phyloP scores from a whole-genome alignment of 306 rosid genomes.

The Aeschynomene evenia region DNA sequence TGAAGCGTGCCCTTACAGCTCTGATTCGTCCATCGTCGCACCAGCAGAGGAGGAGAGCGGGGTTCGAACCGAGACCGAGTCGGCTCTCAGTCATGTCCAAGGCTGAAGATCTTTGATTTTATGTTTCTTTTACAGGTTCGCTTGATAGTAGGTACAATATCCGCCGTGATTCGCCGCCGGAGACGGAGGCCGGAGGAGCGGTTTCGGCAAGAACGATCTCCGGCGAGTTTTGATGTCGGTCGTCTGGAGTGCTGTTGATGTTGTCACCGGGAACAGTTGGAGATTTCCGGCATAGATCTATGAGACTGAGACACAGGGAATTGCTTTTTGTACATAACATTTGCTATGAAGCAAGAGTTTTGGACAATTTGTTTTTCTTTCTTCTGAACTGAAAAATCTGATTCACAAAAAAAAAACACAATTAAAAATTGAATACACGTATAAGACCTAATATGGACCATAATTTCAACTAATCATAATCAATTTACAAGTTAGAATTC shows the following conservation, averaged over 20 bases:
- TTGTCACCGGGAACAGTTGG: background rate
- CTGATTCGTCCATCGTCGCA: conserved; percentile 92
- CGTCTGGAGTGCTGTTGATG: conserved; percentile 25
- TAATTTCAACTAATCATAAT: background rate
- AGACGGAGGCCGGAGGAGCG: conserved; percentile 33
- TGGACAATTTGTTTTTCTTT: conserved; percentile 39
- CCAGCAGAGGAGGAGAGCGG: conserved; percentile 70
- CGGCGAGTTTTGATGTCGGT: conserved; percentile 43
- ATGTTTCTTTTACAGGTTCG: conserved; percentile 37
- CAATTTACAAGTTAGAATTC: background rate
- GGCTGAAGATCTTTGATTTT: conserved; percentile 47
- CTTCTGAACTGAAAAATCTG: background rate
- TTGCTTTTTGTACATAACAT: conserved; percentile 53
- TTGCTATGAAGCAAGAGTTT: conserved; percentile 70
- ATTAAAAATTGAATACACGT: background rate
- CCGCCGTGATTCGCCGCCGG: conserved; percentile 39
- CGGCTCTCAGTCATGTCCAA: conserved; percentile 74
- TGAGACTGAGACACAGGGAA: conserved; percentile 31
- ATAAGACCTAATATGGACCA: background rate
- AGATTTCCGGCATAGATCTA: conserved; percentile 34
- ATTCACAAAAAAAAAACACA: background rate
- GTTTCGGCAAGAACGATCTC: conserved; percentile 12
- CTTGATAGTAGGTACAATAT: background rate
- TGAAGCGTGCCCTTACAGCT: conserved; percentile 77
- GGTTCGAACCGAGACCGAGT: conserved; percentile 68